phyloP scores from a whole-genome alignment of 345 rosid genomes.

The Citrus mangshanensis region DNA sequence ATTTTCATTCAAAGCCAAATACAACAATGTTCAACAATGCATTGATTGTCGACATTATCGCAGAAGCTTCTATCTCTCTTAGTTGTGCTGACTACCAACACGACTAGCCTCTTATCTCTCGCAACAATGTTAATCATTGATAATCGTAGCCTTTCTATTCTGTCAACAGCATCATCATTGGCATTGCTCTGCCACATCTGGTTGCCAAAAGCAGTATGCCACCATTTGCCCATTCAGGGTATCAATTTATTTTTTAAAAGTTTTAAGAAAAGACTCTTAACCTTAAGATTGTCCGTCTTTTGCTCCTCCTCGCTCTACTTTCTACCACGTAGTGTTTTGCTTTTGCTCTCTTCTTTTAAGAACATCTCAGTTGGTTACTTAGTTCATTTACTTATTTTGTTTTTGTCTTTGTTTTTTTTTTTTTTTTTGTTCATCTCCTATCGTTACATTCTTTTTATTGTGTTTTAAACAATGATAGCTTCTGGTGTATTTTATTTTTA shows the following conservation, averaged over 20 bases:
- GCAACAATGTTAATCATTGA: no score
- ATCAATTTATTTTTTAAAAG: slow-evolving; percentile 55
- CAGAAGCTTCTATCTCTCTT: no score
- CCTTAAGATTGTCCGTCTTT: slow-evolving; percentile 64
- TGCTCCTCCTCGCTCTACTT: slow-evolving; percentile 72
- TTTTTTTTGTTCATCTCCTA: not conserved
- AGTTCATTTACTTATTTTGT: not conserved
- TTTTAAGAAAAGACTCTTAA: slow-evolving; percentile 73
- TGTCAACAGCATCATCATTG: no score
- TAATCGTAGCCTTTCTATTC: no score
- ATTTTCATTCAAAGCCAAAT: no score
- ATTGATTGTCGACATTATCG: no score
- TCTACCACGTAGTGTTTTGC: slow-evolving; percentile 43
- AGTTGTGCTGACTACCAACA: no score
- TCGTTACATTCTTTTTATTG: not conserved
- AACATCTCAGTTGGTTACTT: not conserved
- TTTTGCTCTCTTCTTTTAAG: not conserved
- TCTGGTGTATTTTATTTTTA: not conserved
- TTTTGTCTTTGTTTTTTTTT: not conserved
- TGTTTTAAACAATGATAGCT: not conserved
- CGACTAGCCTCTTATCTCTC: no score
- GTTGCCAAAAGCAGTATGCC: no score
- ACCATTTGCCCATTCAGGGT: no score
- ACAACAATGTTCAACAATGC: no score
- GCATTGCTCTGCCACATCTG: slow-evolving; percentile 3